Conservation (phyloP, 73 alveolate genomes). For the Uronychia binucleata region DNA sequence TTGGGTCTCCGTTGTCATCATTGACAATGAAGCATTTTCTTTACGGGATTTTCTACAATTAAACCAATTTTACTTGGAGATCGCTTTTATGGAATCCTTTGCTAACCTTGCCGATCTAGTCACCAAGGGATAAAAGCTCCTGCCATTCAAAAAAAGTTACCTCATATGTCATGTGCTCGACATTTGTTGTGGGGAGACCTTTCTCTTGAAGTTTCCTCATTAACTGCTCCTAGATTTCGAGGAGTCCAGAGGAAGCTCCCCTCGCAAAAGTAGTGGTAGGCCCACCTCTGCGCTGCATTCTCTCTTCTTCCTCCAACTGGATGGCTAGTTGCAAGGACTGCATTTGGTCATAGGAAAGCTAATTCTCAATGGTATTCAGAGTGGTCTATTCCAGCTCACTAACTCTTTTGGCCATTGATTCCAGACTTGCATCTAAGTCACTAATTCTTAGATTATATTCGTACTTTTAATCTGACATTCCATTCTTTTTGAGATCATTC, state of each 20-base stretch:
- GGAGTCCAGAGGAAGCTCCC: not conserved
- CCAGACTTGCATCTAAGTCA: not conserved
- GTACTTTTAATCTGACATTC: not conserved
- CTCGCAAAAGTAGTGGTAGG: constrained; percentile 11
- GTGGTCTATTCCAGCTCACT: too few relatives aligned
- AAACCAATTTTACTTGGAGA: constrained; percentile 37
- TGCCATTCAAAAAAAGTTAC: constrained; percentile 72
- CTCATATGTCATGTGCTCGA: constrained; percentile 31
- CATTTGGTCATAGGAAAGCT: too few relatives aligned
- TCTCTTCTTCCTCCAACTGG: constrained; percentile 40
- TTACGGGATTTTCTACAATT: constrained; percentile 28
- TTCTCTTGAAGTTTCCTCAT: constrained; percentile 3
- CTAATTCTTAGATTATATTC: not conserved
- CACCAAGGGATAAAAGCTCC: constrained; percentile 73
- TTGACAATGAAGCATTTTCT: not conserved
- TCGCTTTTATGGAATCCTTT: constrained; percentile 66
- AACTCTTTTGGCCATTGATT: constrained; percentile 4
- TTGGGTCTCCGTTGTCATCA: constrained; percentile 9
- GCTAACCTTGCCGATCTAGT: constrained; percentile 72
- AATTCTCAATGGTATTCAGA: too few relatives aligned
- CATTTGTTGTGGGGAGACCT: constrained; percentile 23
- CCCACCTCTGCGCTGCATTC: constrained; percentile 11
- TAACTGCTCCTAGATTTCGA: not conserved
- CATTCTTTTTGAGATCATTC: constrained; percentile 12
- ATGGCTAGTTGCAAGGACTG: constrained; percentile 35